Conservation (phyloP, 1,284 basidiomycete genomes). For the Ganoderma boninense region DNA sequence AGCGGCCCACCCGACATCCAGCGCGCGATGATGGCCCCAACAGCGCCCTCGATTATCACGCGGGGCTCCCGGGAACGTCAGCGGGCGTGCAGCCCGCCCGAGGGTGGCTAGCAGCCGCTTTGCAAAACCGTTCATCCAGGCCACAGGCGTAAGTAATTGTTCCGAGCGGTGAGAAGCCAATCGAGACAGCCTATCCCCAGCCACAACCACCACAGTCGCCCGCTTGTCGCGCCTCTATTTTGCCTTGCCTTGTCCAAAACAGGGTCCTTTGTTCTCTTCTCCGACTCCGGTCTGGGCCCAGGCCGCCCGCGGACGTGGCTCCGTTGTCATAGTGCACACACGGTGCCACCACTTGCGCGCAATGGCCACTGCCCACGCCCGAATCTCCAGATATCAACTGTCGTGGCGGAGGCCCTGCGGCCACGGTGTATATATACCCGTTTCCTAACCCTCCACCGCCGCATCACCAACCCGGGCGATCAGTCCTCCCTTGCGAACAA, state of each 20-base stretch:
- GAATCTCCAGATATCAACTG: slow-evolving; percentile 30
- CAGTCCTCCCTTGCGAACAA: slow-evolving; percentile 10
- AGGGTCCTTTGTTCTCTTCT: slow-evolving; percentile 29
- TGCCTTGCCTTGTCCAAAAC: slow-evolving; percentile 22
- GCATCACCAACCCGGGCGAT: slow-evolving; percentile 11
- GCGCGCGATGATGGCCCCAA: slow-evolving; percentile 10
- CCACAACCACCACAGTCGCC: slow-evolving; percentile 5
- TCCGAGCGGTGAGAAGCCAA: slow-evolving; percentile 20
- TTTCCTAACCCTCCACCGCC: slow-evolving; percentile 17
- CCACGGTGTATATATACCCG: slow-evolving; percentile 26
- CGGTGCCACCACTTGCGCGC: slow-evolving; percentile 24
- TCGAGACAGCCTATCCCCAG: slow-evolving; percentile 6
- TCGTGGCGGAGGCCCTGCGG: slow-evolving; percentile 21
- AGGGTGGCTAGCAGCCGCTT: slow-evolving; percentile 17
- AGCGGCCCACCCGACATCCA: slow-evolving; percentile 8
- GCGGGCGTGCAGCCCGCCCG: slow-evolving; percentile 10
- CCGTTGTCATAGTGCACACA: slow-evolving; percentile 33
- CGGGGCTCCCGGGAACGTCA: slow-evolving; percentile 11
- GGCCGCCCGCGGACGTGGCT: slow-evolving; percentile 21
- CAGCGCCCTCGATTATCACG: slow-evolving; percentile 22
- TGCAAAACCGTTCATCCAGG: slow-evolving; percentile 21
- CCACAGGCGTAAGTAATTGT: slow-evolving; percentile 28
- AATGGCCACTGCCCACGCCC: slow-evolving; percentile 25
- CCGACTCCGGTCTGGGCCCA: slow-evolving; percentile 22
- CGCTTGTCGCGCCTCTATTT: slow-evolving; percentile 10